Conservation (phyloP, 441 rosid species). For the Biscutella laevigata region DNA sequence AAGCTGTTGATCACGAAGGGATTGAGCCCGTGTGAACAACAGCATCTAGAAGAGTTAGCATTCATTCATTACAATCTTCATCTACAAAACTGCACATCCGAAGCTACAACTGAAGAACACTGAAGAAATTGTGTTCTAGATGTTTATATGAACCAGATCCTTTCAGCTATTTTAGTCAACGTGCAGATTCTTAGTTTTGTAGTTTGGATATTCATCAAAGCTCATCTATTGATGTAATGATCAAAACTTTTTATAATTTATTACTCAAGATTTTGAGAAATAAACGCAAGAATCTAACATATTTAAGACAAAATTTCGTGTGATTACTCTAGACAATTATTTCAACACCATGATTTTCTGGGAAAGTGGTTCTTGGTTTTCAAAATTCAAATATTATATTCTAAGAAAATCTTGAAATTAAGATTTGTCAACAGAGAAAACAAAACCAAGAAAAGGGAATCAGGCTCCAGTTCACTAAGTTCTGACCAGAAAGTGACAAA, state of each 20-base stretch:
- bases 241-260: too few relatives aligned
- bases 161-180: constrained; percentile 1
- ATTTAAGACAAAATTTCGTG: constrained; percentile 4
- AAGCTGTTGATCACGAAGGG: constrained; percentile 25
- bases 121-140: constrained; percentile 18
- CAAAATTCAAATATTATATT: constrained; percentile 16
- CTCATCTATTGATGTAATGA: neutral
- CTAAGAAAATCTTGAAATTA: neutral
- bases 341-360: constrained; percentile 20
- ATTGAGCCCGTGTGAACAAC: constrained; percentile 21
- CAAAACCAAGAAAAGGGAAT: constrained; percentile 18
- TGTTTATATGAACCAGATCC: constrained; percentile 2
- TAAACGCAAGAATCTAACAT: constrained; percentile 15
- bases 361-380: constrained; percentile 17
- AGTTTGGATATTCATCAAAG: neutral
- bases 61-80: constrained; percentile 45
- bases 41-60: constrained; percentile 25
- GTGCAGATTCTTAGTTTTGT: constrained; percentile 1
- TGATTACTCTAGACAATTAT: constrained; percentile 11
- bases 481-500: constrained; percentile 26
- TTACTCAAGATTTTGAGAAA: neutral
- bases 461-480: constrained; percentile 27
- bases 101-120: constrained; percentile 23
- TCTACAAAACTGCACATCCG: constrained; percentile 20
- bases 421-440: constrained; percentile 16